These are phyloP conservation scores for Hericium rajendrae DNA, from an alignment of 768 basidiomycete species.

Conservation along the genomic window DNA sequence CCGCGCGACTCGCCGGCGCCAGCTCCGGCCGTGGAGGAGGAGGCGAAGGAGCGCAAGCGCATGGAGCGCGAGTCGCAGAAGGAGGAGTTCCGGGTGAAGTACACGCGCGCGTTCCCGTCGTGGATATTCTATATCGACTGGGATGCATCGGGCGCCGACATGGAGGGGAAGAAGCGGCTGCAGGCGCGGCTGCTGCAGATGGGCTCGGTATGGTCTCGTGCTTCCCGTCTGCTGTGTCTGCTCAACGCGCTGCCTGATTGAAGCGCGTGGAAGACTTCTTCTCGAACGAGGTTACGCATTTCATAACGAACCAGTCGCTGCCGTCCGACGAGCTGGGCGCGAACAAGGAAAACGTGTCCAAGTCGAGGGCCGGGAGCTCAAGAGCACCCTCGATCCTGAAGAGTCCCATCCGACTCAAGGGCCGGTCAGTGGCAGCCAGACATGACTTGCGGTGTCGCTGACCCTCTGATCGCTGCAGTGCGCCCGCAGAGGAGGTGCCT, in stretches of 20 bases:
- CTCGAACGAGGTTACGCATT: constrained; percentile 73
- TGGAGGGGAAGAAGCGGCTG: constrained; percentile 31
- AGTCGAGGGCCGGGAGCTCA: constrained; percentile 13
- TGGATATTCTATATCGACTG: constrained; percentile 68
- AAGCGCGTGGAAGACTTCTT: constrained; percentile 87
- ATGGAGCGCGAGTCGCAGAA: constrained; percentile 13
- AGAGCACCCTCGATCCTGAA: constrained; percentile 27
- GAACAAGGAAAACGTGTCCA: constrained; percentile 58
- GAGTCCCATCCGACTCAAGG: constrained; percentile 58
- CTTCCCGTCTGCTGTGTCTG: background rate
- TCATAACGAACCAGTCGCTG: constrained; percentile 57
- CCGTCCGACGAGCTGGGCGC: constrained; percentile 24
- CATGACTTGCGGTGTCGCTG: background rate
- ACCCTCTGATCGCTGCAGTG: constrained; percentile 8
- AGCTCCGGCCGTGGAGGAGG: constrained; percentile 5
- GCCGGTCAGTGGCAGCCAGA: constrained; percentile 35
- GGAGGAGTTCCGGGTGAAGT: constrained; percentile 13
- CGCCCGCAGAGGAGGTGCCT: constrained; percentile 23
- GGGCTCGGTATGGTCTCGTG: constrained; percentile 57
- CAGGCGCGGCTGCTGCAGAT: constrained; percentile 52
- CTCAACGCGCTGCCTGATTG: background rate
- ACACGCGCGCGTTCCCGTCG: constrained; percentile 50
- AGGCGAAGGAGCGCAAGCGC: constrained; percentile 10
- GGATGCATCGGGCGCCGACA: constrained; percentile 52
- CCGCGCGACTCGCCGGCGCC: constrained; percentile 4